These are phyloP conservation scores for Litsea cubeba DNA, from an alignment of 164 flowering plant genomes.

Conservation along the genomic window DNA sequence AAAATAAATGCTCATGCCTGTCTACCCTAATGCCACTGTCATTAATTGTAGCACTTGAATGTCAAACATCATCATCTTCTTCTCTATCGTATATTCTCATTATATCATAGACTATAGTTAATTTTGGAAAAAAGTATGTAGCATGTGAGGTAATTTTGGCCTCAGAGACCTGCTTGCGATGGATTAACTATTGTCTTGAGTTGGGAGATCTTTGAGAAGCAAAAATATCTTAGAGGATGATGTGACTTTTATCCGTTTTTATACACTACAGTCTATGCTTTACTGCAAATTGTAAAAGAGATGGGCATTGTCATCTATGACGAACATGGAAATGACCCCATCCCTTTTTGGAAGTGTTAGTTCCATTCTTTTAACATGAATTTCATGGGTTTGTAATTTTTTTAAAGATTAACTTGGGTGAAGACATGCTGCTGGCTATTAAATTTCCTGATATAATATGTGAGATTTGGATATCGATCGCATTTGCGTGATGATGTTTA, in stretches of 20 bases:
- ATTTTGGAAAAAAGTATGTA: neutral
- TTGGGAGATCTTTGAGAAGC: neutral
- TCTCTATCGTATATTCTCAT: neutral
- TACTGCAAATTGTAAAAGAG: slow-evolving; percentile 43
- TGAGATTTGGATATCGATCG: neutral
- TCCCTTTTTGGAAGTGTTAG: slow-evolving; percentile 48
- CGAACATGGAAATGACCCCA: slow-evolving; percentile 26
- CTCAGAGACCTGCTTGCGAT: neutral
- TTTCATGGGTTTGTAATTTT: neutral
- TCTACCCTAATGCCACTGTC: slow-evolving; percentile 83
- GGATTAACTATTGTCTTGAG: neutral
- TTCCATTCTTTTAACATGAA: neutral
- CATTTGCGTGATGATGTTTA: neutral
- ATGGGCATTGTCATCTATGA: slow-evolving; percentile 33
- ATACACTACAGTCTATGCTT: slow-evolving; percentile 59
- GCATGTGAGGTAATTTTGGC: no score
- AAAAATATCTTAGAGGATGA: neutral
- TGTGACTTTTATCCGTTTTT: neutral
- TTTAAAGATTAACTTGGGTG: neutral
- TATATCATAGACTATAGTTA: neutral
- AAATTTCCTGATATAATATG: neutral
- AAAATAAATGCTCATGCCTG: slow-evolving; percentile 98
- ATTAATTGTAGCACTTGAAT: slow-evolving; percentile 72
- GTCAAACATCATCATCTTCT: neutral
- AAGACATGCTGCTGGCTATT: neutral